A percentile compares a stretch with the other conserved stretches of the same genome.
Evolutionary conservation across 345 rosid genomes (phyloP).

Genomic region (Salix purpurea): DNA sequence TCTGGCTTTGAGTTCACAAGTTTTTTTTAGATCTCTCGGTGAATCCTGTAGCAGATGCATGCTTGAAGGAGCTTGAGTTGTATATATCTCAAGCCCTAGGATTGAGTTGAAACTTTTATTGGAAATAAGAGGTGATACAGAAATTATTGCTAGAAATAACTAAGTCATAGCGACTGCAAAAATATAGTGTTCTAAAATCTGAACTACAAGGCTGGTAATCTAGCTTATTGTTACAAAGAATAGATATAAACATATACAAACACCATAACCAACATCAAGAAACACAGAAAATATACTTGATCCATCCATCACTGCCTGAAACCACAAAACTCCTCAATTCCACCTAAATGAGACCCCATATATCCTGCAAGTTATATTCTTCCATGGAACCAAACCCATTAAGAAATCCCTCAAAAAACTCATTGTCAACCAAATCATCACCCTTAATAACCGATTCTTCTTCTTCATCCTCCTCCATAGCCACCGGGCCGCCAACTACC

Average conservation of each 20-base stretch:
- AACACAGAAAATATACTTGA: too few relatives aligned
- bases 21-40: too few relatives aligned
- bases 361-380: conserved; percentile 34
- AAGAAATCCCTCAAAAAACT: conserved; percentile 38
- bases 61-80: too few relatives aligned
- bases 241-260: background rate
- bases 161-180: background rate
- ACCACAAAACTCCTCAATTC: conserved; percentile 9
- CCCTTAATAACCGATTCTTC: conserved; percentile 11
- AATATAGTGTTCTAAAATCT: background rate
- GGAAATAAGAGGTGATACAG: background rate
- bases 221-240: background rate
- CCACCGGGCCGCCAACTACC: background rate
- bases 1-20: too few relatives aligned
- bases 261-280: too few relatives aligned
- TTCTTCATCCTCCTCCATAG: conserved; percentile 16
- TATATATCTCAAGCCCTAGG: too few relatives aligned
- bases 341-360: conserved; percentile 22
- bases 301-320: background rate
- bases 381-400: conserved; percentile 45
- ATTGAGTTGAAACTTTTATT: background rate
- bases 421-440: conserved; percentile 20
- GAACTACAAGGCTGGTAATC: background rate
- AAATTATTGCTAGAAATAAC: background rate
- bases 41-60: too few relatives aligned